Conservation (phyloP, 768 basidiomycete species). For the Fomitopsis serialis region DNA sequence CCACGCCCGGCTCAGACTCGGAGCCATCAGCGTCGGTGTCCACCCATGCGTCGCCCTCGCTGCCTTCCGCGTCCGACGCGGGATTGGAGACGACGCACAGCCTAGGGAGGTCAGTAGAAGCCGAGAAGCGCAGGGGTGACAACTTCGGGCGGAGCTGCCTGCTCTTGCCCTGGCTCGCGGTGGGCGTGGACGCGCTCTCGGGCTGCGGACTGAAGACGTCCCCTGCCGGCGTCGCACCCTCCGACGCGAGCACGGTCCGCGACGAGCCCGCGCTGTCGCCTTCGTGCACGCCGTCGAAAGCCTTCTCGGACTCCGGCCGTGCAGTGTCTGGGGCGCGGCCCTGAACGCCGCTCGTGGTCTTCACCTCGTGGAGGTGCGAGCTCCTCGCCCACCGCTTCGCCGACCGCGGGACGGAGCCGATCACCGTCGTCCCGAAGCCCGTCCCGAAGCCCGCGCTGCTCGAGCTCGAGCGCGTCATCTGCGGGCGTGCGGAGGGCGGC, state of each 20-base stretch:
- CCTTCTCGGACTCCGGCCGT: not conserved
- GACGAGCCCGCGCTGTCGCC: not conserved
- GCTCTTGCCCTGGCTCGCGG: conserved; percentile 8
- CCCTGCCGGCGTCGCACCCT: not conserved
- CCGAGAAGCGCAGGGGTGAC: conserved; percentile 8
- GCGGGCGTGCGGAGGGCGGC: conserved; percentile 30
- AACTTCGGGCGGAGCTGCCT: conserved; percentile 1
- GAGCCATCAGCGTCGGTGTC: conserved; percentile 35
- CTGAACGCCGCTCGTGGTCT: conserved; percentile 5
- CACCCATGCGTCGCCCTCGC: conserved; percentile 30
- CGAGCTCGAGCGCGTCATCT: conserved; percentile 42
- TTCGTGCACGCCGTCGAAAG: not conserved
- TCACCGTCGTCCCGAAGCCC: conserved; percentile 21
- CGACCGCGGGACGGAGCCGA: conserved; percentile 36
- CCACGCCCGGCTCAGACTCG: conserved; percentile 12
- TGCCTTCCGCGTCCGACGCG: conserved; percentile 7
- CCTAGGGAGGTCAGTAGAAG: conserved; percentile 6
- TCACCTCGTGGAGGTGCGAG: conserved; percentile 68
- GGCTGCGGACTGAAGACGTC: conserved; percentile 7
- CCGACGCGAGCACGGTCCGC: not conserved
- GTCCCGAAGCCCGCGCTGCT: conserved; percentile 16
- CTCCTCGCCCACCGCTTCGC: conserved; percentile 58
- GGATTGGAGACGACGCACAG: not conserved
- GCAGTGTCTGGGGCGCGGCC: not conserved
- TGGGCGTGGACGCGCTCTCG: not conserved